phyloP scores from a whole-genome alignment of 2,329 filamentous ascomycete species.

The Chrysoporthe deuterocubensis region DNA sequence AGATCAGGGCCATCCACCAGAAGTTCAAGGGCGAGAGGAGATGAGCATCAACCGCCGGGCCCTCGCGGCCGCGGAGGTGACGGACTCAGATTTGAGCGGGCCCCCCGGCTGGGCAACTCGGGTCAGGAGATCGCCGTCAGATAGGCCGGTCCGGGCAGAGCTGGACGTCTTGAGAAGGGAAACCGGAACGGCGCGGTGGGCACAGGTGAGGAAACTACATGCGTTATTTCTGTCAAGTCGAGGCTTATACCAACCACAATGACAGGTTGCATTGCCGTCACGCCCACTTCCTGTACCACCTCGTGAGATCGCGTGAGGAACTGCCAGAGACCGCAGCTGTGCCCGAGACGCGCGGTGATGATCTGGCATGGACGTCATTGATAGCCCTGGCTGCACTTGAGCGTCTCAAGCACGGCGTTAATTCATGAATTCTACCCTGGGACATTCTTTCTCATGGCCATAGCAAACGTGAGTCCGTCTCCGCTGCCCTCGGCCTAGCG shows the following conservation, averaged over 20 bases:
- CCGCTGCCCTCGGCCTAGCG: too few species aligned
- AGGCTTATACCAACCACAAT: constrained; percentile 30
- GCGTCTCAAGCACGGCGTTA: too few species aligned
- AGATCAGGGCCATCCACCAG: constrained; percentile 70
- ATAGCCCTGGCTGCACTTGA: neutral
- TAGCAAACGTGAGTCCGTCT: too few species aligned
- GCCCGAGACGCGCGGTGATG: neutral
- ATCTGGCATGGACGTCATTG: neutral
- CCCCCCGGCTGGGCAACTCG: neutral
- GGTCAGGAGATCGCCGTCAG: neutral
- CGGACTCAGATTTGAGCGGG: neutral
- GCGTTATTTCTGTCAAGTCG: constrained; percentile 17
- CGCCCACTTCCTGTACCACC: constrained; percentile 3
- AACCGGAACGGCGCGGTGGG: neutral
- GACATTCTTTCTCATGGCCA: too few species aligned
- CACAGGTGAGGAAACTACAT: constrained; percentile 23
- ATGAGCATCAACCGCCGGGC: constrained; percentile 1
- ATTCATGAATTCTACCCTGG: too few species aligned
- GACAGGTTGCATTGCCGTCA: constrained; percentile 21
- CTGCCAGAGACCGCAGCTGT: neutral
- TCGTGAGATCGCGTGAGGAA: constrained; percentile 7
- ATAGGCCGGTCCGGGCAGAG: neutral
- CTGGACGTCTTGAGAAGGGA: constrained; percentile 1
- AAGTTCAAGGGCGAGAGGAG: constrained; percentile 51
- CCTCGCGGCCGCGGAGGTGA: neutral